These are phyloP conservation scores for Spathaspora arborariae DNA, from an alignment of 805 yeast genomes.

Conservation along the genomic window DNA sequence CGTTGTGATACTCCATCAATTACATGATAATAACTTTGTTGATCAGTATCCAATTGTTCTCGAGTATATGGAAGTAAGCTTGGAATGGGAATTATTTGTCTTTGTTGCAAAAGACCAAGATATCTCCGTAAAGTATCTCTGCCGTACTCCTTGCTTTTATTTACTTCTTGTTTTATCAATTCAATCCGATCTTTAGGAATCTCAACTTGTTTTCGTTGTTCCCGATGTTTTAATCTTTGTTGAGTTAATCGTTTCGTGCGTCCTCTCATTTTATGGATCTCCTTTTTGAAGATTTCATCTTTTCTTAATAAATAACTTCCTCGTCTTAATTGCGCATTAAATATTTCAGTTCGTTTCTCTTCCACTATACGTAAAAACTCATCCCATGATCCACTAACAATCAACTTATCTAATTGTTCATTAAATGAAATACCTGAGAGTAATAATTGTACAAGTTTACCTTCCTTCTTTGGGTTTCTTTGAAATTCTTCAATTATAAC, in stretches of 20 bases:
- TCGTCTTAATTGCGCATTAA: neutral
- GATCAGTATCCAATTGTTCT: conserved; percentile 8
- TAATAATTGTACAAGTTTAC: neutral
- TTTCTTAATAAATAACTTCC: neutral
- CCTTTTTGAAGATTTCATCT: neutral
- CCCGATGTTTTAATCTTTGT: neutral
- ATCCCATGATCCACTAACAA: neutral
- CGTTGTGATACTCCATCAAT: neutral
- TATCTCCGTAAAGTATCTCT: conserved; percentile 21
- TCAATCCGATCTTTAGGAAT: neutral
- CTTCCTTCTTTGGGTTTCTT: neutral
- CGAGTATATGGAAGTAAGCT: conserved; percentile 26
- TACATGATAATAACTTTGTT: neutral
- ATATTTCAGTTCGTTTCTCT: neutral
- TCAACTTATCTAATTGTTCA: neutral
- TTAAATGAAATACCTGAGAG: neutral
- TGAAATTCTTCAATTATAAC: neutral
- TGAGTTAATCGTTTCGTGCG: neutral
- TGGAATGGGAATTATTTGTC: conserved; percentile 28
- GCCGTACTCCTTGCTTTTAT: neutral
- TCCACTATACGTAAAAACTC: neutral
- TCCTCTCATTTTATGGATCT: neutral
- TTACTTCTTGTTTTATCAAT: neutral
- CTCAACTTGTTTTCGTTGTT: neutral
- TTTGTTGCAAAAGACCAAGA: conserved; percentile 24